Base-by-base conservation (phyloP, 306 rosid species). In the Rosa persica region DNA sequence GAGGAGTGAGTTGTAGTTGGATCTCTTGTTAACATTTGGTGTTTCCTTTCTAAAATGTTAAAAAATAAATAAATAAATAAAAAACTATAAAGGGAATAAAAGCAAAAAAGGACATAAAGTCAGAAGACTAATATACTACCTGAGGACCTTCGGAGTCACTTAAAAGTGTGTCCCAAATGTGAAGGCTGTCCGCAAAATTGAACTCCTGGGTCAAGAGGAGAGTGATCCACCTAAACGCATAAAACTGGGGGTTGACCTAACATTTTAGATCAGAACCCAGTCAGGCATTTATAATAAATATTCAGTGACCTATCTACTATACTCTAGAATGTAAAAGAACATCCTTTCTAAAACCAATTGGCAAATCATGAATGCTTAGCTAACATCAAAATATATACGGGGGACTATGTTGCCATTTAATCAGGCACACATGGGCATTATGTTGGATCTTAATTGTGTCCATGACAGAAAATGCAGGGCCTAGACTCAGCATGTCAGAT, bases 181-280 rank as follows among this genome's bases (percentile, higher is more conserved):
- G 98, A 81, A 93, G 93, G 80, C 93, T 91, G 83, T 95, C 99
- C 5, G 97, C 96, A 82, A 95, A 95, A 88, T 95, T 90, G 85
- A 95, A 95, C 78, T 95, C 99, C 85, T 95, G 99, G 73, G 99
- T 95, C 89, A 95, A 84, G 51, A 95, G 92, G 70, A 95, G 99
- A 23, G 99, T 95, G 85, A 95, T 93, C 99, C 99, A 95, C 88
- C 99, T 87, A 95, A 95, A 95, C 51, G 99, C 96, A 84, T 95
- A 95, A 87, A 95, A 95, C 72, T 95, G 99, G 81, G 99, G 99
- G 83, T 95, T 95, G 89, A 95, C 94, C 99, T 95, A 86, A 62
- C 72, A 89, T 81, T 81, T 65, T 51, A 71, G 70, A 62, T 74
- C n/a, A 82, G 44, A 80, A 67, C 81, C 42, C 78, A 82, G 66